Evolutionary conservation across 257 asterid genomes (phyloP), one percentile per base, ranked within the genome.

Genomic region (Striga asiatica): DNA sequence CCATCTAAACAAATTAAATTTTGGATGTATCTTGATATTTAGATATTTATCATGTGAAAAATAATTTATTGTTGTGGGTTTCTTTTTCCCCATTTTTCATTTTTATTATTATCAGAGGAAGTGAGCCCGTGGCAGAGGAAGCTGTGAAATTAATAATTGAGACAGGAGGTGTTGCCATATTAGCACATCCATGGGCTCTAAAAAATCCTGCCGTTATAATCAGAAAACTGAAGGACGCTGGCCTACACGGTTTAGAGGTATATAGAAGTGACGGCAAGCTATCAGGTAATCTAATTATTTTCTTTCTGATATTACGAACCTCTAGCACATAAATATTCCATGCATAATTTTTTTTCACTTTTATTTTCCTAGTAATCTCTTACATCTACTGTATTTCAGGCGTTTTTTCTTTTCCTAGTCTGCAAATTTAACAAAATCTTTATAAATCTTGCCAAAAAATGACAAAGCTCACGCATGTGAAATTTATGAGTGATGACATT

Each of bases 101-200:
- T n/a, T n/a, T n/a, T n/a, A n/a, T n/a, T n/a, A n/a, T 41, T 27
- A 58, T 32, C 71, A 92, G 99, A 61, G 99, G 99, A 66, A 87
- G 88, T 49, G 99, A 92, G 75, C 95, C 99, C 32, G 67, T 54
- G 71, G 79, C 83, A 3, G 95, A 92, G 83, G 95, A 84, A 32
- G 67, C 97, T 1, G 88, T 92, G 49, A 57, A 69, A 62, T 61
- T 92, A 20, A 92, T 92, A 77, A 68, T 79, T 24, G 88, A 74
- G 67, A 92, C 99, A 0, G 99, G 99, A 28, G 99, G 97, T 53
- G 79, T 92, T 57, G 76, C 97, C 9, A 94, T 92, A 48, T 66
- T 92, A 77, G 99, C 99, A 12, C 99, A 92, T 76, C 99, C 99
- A 22, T 92, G 99, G 99, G 89, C 95, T 25, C 71, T 92, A 45